Conservation (phyloP, 208 protist genomes). For the Trypanosoma lewisi region DNA sequence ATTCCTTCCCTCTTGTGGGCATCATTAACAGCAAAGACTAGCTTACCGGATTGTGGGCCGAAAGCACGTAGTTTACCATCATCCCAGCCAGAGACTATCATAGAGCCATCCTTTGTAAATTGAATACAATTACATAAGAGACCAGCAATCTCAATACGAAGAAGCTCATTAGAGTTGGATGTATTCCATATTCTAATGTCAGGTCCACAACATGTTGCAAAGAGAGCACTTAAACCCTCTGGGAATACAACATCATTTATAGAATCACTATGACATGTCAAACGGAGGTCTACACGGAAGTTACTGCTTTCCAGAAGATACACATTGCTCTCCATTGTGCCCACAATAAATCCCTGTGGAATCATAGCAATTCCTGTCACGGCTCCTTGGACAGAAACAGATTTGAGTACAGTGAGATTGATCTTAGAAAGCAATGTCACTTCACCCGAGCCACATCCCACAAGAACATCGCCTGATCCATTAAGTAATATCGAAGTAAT, state of each 20-base stretch:
- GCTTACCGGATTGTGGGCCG: conserved; percentile 93
- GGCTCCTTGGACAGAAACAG: conserved; percentile 65
- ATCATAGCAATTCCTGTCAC: conserved; percentile 87
- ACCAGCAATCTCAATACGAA: conserved; percentile 93
- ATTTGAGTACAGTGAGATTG: conserved; percentile 80
- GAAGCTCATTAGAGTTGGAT: conserved; percentile 85
- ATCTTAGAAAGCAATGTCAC: conserved; percentile 87
- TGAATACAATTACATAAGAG: conserved; percentile 91
- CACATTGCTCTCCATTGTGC: conserved; percentile 87
- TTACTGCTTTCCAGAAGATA: conserved; percentile 91
- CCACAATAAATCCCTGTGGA: conserved; percentile 84
- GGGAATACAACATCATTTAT: conserved; percentile 95
- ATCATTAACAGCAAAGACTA: conserved; percentile 96
- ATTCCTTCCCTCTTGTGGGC: conserved; percentile 91
- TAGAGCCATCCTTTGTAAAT: conserved; percentile 91
- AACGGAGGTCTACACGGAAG: conserved; percentile 85
- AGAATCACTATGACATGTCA: conserved; percentile 92
- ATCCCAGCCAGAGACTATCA: conserved; percentile 93
- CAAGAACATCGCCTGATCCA: conserved; percentile 74
- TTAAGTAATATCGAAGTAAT: conserved; percentile 78
- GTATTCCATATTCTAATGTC: conserved; percentile 97
- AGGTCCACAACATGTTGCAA: conserved; percentile 91
- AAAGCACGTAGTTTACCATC: conserved; percentile 95
- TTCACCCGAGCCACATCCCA: conserved; percentile 89
- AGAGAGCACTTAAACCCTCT: conserved; percentile 90